A percentile compares a stretch with the other conserved stretches of the same genome.
These are phyloP conservation scores for Aspergillus sp. DNA, from an alignment of 2,329 filamentous ascomycete species.

Conservation along the genomic window DNA sequence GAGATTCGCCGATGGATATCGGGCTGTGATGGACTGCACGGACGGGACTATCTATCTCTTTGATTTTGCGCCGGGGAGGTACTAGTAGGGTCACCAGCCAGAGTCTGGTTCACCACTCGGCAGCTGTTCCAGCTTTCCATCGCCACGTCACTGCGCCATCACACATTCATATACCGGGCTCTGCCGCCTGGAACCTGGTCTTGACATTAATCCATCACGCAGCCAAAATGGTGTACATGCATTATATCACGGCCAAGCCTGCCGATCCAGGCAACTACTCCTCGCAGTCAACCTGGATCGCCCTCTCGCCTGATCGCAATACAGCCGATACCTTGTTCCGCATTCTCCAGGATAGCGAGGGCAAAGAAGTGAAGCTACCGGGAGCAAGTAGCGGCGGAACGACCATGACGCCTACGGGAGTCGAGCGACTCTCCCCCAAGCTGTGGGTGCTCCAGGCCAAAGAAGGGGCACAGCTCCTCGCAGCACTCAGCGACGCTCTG, in stretches of 20 bases:
- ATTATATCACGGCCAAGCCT: conserved; percentile 7
- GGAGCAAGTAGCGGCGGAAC: not conserved
- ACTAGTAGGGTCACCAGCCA: not conserved
- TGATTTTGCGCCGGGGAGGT: not conserved
- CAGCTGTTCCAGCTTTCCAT: not conserved
- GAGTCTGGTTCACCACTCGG: not conserved
- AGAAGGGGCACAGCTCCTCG: not conserved
- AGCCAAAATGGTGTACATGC: conserved; percentile 6
- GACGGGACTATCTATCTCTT: not conserved
- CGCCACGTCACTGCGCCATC: not conserved
- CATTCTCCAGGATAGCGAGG: conserved; percentile 5
- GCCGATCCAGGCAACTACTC: not conserved
- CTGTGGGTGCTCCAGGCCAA: conserved; percentile 3
- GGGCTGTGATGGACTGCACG: not conserved
- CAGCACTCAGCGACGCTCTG: not conserved
- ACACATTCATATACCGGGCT: not conserved
- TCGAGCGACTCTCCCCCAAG: conserved; percentile 8
- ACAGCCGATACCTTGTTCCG: conserved; percentile 8
- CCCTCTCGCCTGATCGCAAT: conserved; percentile 10
- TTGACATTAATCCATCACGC: not conserved
- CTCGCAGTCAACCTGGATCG: not conserved
- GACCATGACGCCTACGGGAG: not conserved
- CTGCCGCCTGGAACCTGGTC: not conserved
- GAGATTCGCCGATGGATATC: not conserved
- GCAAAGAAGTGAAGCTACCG: not conserved